A percentile compares a stretch with the other conserved stretches of the same genome.
Evolutionary conservation across 2,329 filamentous ascomycete species (phyloP).

Genomic region (Lizonia empirigonia): DNA sequence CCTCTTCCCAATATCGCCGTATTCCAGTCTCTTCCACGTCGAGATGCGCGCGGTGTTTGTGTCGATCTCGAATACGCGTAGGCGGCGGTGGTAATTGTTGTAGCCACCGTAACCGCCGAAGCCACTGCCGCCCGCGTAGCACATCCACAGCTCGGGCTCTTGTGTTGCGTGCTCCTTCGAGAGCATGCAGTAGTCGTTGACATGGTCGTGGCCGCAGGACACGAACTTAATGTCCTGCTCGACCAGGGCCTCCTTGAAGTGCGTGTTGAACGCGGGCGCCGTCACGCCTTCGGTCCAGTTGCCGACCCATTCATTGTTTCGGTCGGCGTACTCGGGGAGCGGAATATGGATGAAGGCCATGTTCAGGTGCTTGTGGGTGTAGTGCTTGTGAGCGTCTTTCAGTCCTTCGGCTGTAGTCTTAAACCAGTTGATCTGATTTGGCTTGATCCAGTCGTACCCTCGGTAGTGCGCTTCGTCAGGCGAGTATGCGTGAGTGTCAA

Average conservation of each 20-base stretch:
- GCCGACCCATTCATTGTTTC: slow-evolving; percentile 66
- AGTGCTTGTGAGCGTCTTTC: slow-evolving; percentile 74
- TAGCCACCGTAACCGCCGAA: slow-evolving; percentile 97
- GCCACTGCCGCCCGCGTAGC: slow-evolving; percentile 88
- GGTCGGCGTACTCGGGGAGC: slow-evolving; percentile 80
- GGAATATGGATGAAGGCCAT: slow-evolving; percentile 98
- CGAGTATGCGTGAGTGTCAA: slow-evolving; percentile 91
- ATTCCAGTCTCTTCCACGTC: slow-evolving; percentile 91
- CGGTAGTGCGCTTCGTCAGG: slow-evolving; percentile 84
- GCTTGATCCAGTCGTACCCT: slow-evolving; percentile 98
- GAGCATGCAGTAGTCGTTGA: slow-evolving; percentile 93
- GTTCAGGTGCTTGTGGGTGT: slow-evolving; percentile 91
- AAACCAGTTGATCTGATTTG: slow-evolving; percentile 95
- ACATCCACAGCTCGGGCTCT: slow-evolving; percentile 83
- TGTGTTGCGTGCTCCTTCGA: slow-evolving; percentile 52
- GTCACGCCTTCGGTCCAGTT: slow-evolving; percentile 83
- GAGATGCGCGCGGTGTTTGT: slow-evolving; percentile 86
- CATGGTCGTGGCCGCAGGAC: slow-evolving; percentile 93
- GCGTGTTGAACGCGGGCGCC: slow-evolving; percentile 85
- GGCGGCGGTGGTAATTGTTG: slow-evolving; percentile 78
- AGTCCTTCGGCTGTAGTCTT: slow-evolving; percentile 74
- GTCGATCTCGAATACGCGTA: slow-evolving; percentile 91
- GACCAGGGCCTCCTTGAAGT: slow-evolving; percentile 88
- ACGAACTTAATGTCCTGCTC: slow-evolving; percentile 85
- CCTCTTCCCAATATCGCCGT: slow-evolving; percentile 58